Base-by-base conservation (phyloP, 768 basidiomycete genomes). In the Hericium erinaceus region DNA sequence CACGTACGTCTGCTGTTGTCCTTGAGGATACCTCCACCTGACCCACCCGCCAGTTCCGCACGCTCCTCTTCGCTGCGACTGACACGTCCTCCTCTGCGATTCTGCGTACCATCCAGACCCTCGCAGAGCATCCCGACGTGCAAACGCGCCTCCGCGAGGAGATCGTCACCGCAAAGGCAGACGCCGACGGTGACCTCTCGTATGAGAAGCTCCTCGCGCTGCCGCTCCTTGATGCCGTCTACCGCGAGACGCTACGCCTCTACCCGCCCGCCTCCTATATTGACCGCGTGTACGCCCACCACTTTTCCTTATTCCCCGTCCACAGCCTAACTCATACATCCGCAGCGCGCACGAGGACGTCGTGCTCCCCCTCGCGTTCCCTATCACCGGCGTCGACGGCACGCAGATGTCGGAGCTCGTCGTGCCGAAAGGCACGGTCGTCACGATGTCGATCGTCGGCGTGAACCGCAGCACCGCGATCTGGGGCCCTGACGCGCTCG, bases 391-490 rank as follows among this genome's bases (percentile, higher is more conserved):
- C 13, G 44, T 15, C 8, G 39, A 48, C 50, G 60, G 60, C 26
- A 38, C 24, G 24, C n/a, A 15, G 20, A 15, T 58, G 38, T 13
- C n/a, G 22, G 41, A 58, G 33, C 26, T 61, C 44, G 18, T n/a
- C 33, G 39, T 61, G 16, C 53, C 20, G 20, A 51, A 51, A 16
- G 66, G 60, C 24, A 65, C 70, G 11, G 58, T 62, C 33, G 56
- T 72, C 18, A 59, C 61, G 24, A 39, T 63, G 22, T 56, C 66
- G 11, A 59, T 72, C 37, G 56, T 68, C 10, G 69, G 66, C n/a
- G 66, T 66, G 11, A 77, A 78, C 61, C 55, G 24, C 2, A 15
- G 13, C 16, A 26, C 8, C 26, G 52, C 39, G 13, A 46, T 51
- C 11, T 61, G 60, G 61, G 61, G 58, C 6, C 18, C 48, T 12